Evolutionary conservation across 192 early-diverging fungal species (phyloP), one percentile per base, ranked within the genome.

Genomic region (Mortierella antarctica): DNA sequence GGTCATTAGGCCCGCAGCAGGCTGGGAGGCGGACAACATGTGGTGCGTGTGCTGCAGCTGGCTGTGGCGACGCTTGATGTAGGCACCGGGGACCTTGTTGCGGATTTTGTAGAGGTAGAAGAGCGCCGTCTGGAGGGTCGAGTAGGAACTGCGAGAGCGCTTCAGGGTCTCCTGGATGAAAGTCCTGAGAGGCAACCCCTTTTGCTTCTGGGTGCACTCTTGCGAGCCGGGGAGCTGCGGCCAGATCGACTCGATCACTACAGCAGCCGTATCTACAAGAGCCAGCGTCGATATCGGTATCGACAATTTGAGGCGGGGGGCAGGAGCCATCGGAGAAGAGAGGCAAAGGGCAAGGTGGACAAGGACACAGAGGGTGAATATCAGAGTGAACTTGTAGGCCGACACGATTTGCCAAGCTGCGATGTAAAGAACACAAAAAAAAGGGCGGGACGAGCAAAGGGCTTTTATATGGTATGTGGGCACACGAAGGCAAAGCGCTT

Each of bases 111-210:
- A 84, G 10, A 94, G 72, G 73, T 93, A 94, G 39, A 93, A 89
- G 7, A 95, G 82, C 5, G 94, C 91, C 56, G 92, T 91, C 73
- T 95, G 93, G 56, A 95, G 84, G 5, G 92, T 94, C 15, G 92
- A 92, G 76, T 92, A 95, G 9, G 93, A 92, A 14, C 91, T 92
- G 42, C 90, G 82, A 18, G 93, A 94, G 63, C 94, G 88, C 61
- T 90, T 89, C 7, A 95, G 75, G 8, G 93, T 89, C 77, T 94
- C 90, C 70, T 91, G 89, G 64, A 95, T 90, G 65, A 95, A 93
- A 45, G 85, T 75, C 14, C 88, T 84, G 21, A 93, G 81, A 39
- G 92, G 90, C 20, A 87, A 71, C 18, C 84, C 85, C 49, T 84
- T 79, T 45, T 84, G 70, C 61, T 70, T 82, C 39, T 81, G 80